A percentile compares a stretch with the other conserved stretches of the same genome.
Evolutionary conservation across 495 filamentous ascomycete genomes (phyloP).

Genomic region (Talaromyces nanjingensis): DNA sequence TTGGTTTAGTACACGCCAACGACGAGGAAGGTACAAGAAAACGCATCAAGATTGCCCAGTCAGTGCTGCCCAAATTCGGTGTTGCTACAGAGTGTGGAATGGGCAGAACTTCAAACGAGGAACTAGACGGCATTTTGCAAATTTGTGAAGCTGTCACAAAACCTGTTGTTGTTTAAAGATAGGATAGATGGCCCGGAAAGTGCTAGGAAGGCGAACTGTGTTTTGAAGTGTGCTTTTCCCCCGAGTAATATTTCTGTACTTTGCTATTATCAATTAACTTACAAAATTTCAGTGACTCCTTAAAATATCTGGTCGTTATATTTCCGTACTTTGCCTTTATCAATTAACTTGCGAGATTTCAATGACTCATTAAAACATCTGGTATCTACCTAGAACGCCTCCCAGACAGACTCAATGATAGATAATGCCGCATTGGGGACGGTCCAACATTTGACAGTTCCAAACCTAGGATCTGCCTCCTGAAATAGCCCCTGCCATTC

Average conservation of each 20-base stretch:
- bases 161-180: background rate
- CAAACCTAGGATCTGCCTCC: too few species aligned
- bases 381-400: too few species aligned
- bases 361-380: too few species aligned
- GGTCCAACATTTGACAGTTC: too few species aligned
- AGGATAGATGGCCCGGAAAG: background rate
- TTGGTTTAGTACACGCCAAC: too few species aligned
- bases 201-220: background rate
- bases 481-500: too few species aligned
- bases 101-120: conserved; percentile 29
- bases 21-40: too few species aligned
- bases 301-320: too few species aligned
- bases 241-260: background rate
- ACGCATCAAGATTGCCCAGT: too few species aligned
- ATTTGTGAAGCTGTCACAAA: conserved; percentile 11
- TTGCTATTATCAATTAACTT: background rate
- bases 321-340: background rate
- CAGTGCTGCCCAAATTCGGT: conserved; percentile 18
- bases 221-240: background rate
- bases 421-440: too few species aligned
- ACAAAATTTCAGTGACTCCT: background rate
- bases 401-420: too few species aligned
- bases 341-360: background rate
- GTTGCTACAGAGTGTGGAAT: conserved; percentile 38
- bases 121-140: conserved; percentile 26